Base-by-base conservation (phyloP, 495 filamentous ascomycete genomes). In the Parathielavia hyrcaniae region DNA sequence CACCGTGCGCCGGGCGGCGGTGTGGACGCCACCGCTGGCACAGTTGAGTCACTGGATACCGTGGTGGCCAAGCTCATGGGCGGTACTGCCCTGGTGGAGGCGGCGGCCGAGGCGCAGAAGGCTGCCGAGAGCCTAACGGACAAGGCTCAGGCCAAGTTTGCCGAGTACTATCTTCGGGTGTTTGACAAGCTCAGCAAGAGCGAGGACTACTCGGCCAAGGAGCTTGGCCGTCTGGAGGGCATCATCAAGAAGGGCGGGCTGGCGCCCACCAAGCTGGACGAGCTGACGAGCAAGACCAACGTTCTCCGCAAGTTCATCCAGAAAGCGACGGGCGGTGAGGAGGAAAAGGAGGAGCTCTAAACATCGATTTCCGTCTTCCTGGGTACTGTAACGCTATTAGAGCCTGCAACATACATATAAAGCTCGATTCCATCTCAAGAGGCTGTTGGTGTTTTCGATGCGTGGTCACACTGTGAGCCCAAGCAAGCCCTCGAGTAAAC, bases 101-200 rank as follows among this genome's bases (percentile, higher is more conserved):
- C 86, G 14, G 76, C 78, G 1, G 75, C 77, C 52, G 85, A 91
- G 69, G 75, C 86, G 38, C 85, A 83, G 74, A 85, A 88, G 77
- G 81, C 80, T 17, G 87, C 84, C 32, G 77, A 79, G 67, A 76
- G 70, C 46, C 71, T 91, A 23, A 82, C 85, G 75, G 83, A 90
- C 63, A 60, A 68, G 32, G 73, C 67, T 3, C 72, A 79, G 64
- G 67, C 73, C 67, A 88, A 88, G 78, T 95, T 90, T 70, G 89
- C 88, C n/a, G 77, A 87, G 71, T 97, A 97, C 81, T 98, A 98
- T 69, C 75, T 93, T 69, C 88, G 88, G 67, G 95, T 95, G 35
- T 82, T 92, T 34, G 80, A 87, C 63, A 98, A 97, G 83, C 71
- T 95, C 41, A 73, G 72, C 68, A 76, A 86, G 73, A 92, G 85